Conservation (phyloP, 73 alveolate genomes). For the Halteria grandinella region DNA sequence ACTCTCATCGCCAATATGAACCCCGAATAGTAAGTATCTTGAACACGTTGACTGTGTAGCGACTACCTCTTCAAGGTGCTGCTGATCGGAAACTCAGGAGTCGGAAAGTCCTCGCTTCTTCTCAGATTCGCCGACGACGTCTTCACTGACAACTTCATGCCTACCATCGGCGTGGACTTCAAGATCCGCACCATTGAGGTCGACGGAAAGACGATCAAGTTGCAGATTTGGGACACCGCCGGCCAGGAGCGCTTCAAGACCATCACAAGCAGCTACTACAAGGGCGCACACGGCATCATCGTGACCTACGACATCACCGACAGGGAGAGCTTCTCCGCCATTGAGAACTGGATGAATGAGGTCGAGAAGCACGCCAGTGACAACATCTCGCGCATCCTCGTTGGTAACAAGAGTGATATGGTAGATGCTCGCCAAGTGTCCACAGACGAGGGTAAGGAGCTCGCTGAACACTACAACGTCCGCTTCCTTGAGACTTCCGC, state of each 20-base stretch:
- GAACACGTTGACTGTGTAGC: slow-evolving; percentile 6
- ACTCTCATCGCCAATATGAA: slow-evolving; percentile 14
- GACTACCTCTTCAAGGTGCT: slow-evolving; percentile 87
- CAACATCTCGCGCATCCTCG: slow-evolving; percentile 70
- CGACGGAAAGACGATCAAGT: slow-evolving; percentile 75
- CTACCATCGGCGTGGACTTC: slow-evolving; percentile 94
- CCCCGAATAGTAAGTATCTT: slow-evolving; percentile 37
- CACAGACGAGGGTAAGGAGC: slow-evolving; percentile 72
- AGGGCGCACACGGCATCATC: slow-evolving; percentile 78
- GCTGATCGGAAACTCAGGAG: slow-evolving; percentile 89
- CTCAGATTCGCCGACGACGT: slow-evolving; percentile 87
- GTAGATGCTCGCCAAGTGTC: slow-evolving; percentile 71
- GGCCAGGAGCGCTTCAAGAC: slow-evolving; percentile 72
- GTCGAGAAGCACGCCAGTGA: slow-evolving; percentile 76
- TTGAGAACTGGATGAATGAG: slow-evolving; percentile 72
- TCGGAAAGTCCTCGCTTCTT: slow-evolving; percentile 84
- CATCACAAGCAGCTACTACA: slow-evolving; percentile 67
- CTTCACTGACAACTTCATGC: slow-evolving; percentile 82
- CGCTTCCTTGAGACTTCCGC: slow-evolving; percentile 84
- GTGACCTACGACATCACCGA: slow-evolving; percentile 74
- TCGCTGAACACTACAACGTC: slow-evolving; percentile 82
- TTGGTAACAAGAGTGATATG: slow-evolving; percentile 82
- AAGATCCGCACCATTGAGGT: slow-evolving; percentile 75
- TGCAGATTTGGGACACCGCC: slow-evolving; percentile 80
- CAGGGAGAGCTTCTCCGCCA: slow-evolving; percentile 60